Percentiles rank a stretch among this genome's conserved stretches.
phyloP scores from a whole-genome alignment of 2,329 filamentous ascomycete species.

The Tolypocladium sp. region DNA sequence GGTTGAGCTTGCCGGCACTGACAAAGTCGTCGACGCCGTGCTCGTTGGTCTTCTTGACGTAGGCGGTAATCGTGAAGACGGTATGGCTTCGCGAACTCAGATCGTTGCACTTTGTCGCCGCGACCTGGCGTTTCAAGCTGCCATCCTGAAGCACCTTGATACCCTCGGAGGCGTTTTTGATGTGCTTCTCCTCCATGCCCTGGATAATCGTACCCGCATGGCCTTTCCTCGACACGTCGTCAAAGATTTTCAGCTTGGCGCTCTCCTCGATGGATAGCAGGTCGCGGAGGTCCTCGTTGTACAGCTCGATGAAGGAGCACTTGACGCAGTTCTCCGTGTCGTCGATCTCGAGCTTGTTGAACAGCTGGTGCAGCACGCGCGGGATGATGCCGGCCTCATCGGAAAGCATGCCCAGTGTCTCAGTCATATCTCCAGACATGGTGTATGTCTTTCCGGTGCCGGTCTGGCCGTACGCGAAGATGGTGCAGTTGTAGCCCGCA shows the following conservation, averaged over 20 bases:
- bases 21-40: constrained; percentile 84
- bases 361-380: constrained; percentile 77
- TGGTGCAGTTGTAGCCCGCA: constrained; percentile 92
- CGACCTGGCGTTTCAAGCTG: constrained; percentile 92
- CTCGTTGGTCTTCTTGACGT: constrained; percentile 72
- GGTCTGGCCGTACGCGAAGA: constrained; percentile 97
- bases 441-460: constrained; percentile 98
- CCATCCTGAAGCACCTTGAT: constrained; percentile 84
- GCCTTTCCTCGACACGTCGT: constrained; percentile 81
- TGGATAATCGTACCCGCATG: constrained; percentile 81
- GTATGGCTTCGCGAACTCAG: constrained; percentile 95
- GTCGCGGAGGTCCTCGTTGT: constrained; percentile 95
- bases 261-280: constrained; percentile 74
- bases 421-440: constrained; percentile 96
- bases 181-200: constrained; percentile 95
- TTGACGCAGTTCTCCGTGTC: constrained; percentile 83
- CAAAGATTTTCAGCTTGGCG: constrained; percentile 88
- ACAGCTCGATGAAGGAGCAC: constrained; percentile 96
- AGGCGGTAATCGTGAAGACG: constrained; percentile 90
- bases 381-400: constrained; percentile 95
- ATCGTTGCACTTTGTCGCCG: constrained; percentile 98
- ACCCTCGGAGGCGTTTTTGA: constrained; percentile 74
- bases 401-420: constrained; percentile 74
- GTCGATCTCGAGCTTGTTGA: constrained; percentile 71
- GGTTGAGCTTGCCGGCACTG: constrained; percentile 85